Evolutionary conservation across 306 rosid species (phyloP), one percentile per base, ranked within the genome.

Genomic region (Quercus variabilis): DNA sequence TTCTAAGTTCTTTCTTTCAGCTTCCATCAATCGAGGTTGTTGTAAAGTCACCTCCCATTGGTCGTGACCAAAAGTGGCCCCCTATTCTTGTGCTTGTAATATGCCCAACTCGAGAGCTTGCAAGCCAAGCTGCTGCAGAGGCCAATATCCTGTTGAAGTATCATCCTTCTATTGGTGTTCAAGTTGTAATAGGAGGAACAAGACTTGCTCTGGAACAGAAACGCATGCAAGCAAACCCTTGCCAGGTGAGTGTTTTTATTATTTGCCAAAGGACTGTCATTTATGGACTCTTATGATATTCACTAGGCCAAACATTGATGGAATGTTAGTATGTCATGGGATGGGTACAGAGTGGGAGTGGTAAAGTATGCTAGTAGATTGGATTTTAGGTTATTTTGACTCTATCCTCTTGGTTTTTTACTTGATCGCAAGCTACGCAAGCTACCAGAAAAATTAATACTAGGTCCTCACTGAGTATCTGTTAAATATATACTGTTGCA

Each of bases 81-180:
- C 97, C 99, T 35, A 95, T 95, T 83, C 58, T 72, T 80, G 96
- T 95, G 71, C 96, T 95, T 80, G 94, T 95, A 54, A 87, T 95
- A 77, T 95, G 99, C 88, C 99, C 99, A 71, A 95, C 99, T 70
- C 82, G 99, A 78, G 99, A 95, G 87, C 95, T 95, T 85, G 99
- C 99, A 10, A 78, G 77, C 76, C 99, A 95, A 85, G 99, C 99
- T 77, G 89, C 98, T 74, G 87, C 90, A 64, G 96, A 95, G 87
- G 98, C 97, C 69, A 82, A 72, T 79, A 91, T 85, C 41, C 87
- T 95, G 79, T 85, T 95, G 79, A 95, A 91, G 83, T 93, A 91
- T 76, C 97, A 95, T 76, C 90, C 97, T 33, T 78, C 97, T 71
- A 86, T 90, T 59, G 99, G 98, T 30, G 96, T 89, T 74, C 99